Conservation (phyloP, 139 green algal genomes). For the Zygnema cylindricum region DNA sequence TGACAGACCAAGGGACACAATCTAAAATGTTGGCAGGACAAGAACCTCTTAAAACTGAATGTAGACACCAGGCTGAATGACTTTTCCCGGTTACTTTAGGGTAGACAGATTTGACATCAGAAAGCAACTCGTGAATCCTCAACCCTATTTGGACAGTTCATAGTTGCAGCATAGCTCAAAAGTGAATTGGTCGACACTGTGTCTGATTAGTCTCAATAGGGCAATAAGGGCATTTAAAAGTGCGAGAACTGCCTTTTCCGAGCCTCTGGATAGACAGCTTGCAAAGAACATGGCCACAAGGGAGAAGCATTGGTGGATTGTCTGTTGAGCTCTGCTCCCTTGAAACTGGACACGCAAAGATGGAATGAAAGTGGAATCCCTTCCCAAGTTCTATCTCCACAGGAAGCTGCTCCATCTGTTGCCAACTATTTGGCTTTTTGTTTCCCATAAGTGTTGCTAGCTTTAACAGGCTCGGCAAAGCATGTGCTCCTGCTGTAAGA, state of each 20-base stretch:
- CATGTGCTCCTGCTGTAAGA: slow-evolving; percentile 79
- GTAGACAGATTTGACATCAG: too few relatives aligned
- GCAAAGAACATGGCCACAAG: slow-evolving; percentile 92
- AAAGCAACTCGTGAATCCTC: too few relatives aligned
- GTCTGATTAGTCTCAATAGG: slow-evolving; percentile 77
- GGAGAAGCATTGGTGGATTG: slow-evolving; percentile 92
- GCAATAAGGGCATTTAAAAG: slow-evolving; percentile 98
- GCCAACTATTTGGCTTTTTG: slow-evolving; percentile 51
- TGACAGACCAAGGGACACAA: too few relatives aligned
- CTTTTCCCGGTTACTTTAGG: too few relatives aligned
- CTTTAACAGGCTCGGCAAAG: slow-evolving; percentile 89
- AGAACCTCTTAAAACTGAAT: too few relatives aligned
- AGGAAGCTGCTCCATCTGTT: slow-evolving; percentile 77
- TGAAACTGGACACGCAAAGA: slow-evolving; percentile 92
- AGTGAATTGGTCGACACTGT: slow-evolving; percentile 65
- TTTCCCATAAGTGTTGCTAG: slow-evolving; percentile 74
- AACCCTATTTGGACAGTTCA: too few relatives aligned
- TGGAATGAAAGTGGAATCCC: slow-evolving; percentile 90
- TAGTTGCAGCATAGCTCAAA: slow-evolving; percentile 29
- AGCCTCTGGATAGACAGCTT: slow-evolving; percentile 81
- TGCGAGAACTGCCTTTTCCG: slow-evolving; percentile 72
- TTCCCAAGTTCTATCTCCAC: slow-evolving; percentile 87
- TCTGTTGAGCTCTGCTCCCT: slow-evolving; percentile 78
- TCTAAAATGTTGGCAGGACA: too few relatives aligned
- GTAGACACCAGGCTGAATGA: too few relatives aligned